Evolutionary conservation across 306 rosid genomes (phyloP).

Genomic region (Medicago lupulina): DNA sequence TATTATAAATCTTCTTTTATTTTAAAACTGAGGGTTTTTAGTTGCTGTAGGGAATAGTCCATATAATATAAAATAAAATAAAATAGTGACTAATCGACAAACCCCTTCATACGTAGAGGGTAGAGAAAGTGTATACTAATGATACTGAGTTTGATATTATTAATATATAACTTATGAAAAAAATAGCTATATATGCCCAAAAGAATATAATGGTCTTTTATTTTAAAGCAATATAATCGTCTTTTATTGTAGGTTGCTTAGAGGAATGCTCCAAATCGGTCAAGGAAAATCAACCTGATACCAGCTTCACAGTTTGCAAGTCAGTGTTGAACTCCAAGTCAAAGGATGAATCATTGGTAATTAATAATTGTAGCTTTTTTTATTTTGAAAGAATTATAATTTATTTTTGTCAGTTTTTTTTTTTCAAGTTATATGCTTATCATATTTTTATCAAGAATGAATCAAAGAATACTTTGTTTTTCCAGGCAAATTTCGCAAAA

Average conservation of each 20-base stretch:
- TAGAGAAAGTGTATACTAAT: too few species aligned
- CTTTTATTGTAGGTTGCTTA: slow-evolving; percentile 55
- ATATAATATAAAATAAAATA: too few species aligned
- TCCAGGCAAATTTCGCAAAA: slow-evolving; percentile 84
- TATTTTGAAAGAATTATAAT: too few species aligned
- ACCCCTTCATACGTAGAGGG: too few species aligned
- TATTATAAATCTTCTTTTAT: too few species aligned
- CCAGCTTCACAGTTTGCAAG: slow-evolving; percentile 56
- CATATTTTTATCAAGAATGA: background rate
- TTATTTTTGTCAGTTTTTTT: too few species aligned
- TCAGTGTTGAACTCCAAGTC: slow-evolving; percentile 70
- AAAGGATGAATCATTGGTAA: slow-evolving; percentile 77
- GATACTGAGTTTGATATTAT: too few species aligned
- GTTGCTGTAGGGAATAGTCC: too few species aligned
- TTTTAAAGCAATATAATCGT: background rate
- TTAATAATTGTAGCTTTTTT: background rate
- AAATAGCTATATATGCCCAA: too few species aligned
- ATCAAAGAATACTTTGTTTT: background rate
- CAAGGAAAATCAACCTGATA: slow-evolving; percentile 43
- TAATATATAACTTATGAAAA: too few species aligned
- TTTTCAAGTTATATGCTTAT: background rate
- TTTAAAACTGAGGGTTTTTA: too few species aligned
- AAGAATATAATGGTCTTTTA: background rate
- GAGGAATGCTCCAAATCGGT: slow-evolving; percentile 55
- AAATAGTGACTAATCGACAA: too few species aligned